Evolutionary conservation across 768 basidiomycete species (phyloP).

Genomic region (Trametes cinnabarina): DNA sequence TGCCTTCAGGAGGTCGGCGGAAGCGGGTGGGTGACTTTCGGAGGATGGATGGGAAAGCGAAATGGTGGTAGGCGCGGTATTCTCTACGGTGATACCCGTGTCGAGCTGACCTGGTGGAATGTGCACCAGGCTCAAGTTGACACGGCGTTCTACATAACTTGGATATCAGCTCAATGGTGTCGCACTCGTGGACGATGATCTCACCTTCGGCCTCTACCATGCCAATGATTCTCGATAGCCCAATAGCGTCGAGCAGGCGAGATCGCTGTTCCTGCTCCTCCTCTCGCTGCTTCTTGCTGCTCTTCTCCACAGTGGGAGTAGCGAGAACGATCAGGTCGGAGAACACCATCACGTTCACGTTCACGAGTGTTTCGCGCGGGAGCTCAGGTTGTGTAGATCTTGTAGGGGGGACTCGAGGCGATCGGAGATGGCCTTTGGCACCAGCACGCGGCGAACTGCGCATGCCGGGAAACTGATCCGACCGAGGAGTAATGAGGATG

Average conservation of each 20-base stretch:
- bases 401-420: constrained; percentile 9
- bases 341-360: constrained; percentile 54
- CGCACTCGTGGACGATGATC: neutral
- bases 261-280: constrained; percentile 35
- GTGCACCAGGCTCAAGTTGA: constrained; percentile 53
- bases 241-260: constrained; percentile 45
- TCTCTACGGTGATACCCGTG: constrained; percentile 35
- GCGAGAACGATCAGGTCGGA: constrained; percentile 69
- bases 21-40: constrained; percentile 5
- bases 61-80: constrained; percentile 34
- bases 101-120: constrained; percentile 40
- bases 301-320: constrained; percentile 26
- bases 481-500: constrained; percentile 9
- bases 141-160: constrained; percentile 4
- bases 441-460: neutral
- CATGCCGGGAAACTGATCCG: constrained; percentile 4
- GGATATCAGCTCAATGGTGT: neutral
- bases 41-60: constrained; percentile 37
- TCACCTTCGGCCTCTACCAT: constrained; percentile 38
- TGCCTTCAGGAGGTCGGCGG: constrained; percentile 37
- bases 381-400: neutral
- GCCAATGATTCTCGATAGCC: constrained; percentile 48
- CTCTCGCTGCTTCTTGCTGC: constrained; percentile 17
- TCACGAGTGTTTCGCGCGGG: constrained; percentile 20
- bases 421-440: neutral